Base-by-base conservation (phyloP, 1,284 basidiomycete genomes). In the Ustilago lituana region DNA sequence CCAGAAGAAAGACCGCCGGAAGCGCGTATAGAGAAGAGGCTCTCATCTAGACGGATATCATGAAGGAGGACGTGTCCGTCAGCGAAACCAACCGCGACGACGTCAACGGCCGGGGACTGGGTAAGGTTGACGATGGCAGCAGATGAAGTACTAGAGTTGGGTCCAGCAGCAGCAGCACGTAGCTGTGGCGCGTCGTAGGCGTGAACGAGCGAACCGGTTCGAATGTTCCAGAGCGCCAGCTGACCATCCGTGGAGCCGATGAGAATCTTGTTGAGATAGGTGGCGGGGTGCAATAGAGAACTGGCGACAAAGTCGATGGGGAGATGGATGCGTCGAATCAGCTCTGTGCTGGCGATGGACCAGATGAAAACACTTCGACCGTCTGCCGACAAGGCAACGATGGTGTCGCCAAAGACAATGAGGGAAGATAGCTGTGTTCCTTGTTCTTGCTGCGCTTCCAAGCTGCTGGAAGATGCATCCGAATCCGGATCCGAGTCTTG, bases 241-340 rank as follows among this genome's bases (percentile, higher is more conserved):
- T 85, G 85, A 10, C 96, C 96, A 80, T 94, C 86, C 56, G 85
- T 87, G 69, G 91, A 92, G 1, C 90, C 89, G 9, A 98, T 87
- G 1, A 98, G 85, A 1, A 98, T 86, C 84, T 98, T 98, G 85
- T 99, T 98, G 51, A 99, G 84, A 83, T 98, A 98, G 4, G 96
- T 98, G 1, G 93, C 90, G 1, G 96, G 96, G 82, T 99, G 96
- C 6, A 97, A 85, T 26, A 97, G 84, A 17, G 86, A 87, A 10
- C 88, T 91, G 9, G 95, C 94, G 1, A 89, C 90, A 82, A 98
- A 98, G 5, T 36, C 23, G 5, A 22, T 27, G 8, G 56, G 65
- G 2, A 78, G 53, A 15, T 65, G 53, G 35, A 81, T 58, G 43
- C 47, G 46, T 23, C 59, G 49, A 24, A 62, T 29, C 5, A 77